Evolutionary conservation across 2,329 filamentous ascomycete genomes (phyloP).

Genomic region (Fusarium armeniacum): DNA sequence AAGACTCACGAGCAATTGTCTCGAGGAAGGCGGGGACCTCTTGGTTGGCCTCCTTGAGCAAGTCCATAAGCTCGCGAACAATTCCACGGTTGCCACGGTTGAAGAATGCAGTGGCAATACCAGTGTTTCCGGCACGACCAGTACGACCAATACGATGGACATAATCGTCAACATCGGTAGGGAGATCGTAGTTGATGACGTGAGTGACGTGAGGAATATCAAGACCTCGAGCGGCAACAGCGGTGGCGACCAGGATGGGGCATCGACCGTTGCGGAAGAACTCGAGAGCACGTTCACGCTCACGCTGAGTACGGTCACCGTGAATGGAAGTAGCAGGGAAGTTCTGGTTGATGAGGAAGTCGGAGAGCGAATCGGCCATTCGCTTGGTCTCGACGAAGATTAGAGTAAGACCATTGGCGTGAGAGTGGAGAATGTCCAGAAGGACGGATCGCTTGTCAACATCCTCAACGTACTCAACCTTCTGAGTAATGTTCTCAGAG

Average conservation of each 20-base stretch:
- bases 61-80: constrained; percentile 95
- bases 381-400: constrained; percentile 99
- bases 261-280: constrained; percentile 97
- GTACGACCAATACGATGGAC: constrained; percentile 99
- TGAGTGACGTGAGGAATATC: constrained; percentile 98
- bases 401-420: constrained; percentile 88
- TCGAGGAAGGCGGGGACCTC: constrained; percentile 95
- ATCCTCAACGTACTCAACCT: constrained; percentile 98
- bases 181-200: constrained; percentile 99
- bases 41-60: constrained; percentile 98
- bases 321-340: constrained; percentile 99
- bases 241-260: constrained; percentile 96
- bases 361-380: constrained; percentile 97
- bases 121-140: constrained; percentile 98
- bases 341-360: constrained; percentile 98
- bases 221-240: constrained; percentile 87
- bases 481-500: constrained; percentile 99
- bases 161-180: constrained; percentile 98
- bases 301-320: constrained; percentile 97
- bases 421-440: constrained; percentile 96
- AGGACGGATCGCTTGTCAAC: constrained; percentile 97
- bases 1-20: constrained; percentile 95
- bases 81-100: constrained; percentile 99
- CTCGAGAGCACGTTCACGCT: constrained; percentile 97
- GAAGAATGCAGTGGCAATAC: constrained; percentile 98